phyloP scores from a whole-genome alignment of 495 filamentous ascomycete species.

The Penicillium chermesinum region DNA sequence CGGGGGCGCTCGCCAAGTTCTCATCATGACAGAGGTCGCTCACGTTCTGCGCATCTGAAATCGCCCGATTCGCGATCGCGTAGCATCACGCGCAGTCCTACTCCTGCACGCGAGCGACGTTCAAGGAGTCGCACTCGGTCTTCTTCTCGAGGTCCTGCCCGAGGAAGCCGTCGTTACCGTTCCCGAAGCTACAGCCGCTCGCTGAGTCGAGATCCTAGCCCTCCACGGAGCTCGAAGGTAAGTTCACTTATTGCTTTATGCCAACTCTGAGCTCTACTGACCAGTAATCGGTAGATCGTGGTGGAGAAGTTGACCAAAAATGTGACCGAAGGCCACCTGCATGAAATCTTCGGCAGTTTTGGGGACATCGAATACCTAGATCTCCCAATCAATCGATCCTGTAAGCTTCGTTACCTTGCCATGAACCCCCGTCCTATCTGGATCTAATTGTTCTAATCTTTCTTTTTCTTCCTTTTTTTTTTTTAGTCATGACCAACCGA shows the following conservation, averaged over 20 bases:
- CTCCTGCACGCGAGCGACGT: conserved; percentile 34
- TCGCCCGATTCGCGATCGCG: conserved; percentile 39
- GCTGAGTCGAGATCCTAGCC: conserved; percentile 35
- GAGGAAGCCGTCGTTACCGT: conserved; percentile 33
- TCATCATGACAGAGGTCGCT: conserved; percentile 19
- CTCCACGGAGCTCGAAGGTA: conserved; percentile 57
- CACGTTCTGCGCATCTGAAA: conserved; percentile 39
- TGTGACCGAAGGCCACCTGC: conserved; percentile 79
- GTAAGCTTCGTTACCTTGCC: conserved; percentile 46
- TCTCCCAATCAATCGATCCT: conserved; percentile 80
- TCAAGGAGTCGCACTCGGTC: conserved; percentile 43
- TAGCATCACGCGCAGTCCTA: conserved; percentile 33
- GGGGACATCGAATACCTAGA: conserved; percentile 82
- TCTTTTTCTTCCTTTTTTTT: no score
- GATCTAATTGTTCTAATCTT: no score
- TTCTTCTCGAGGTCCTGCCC: conserved; percentile 38
- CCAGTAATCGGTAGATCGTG: conserved; percentile 61
- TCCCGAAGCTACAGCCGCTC: conserved; percentile 47
- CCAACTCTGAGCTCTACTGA: background rate
- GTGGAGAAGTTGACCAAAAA: conserved; percentile 97
- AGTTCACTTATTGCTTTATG: conserved; percentile 1
- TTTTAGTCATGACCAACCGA: conserved; percentile 77
- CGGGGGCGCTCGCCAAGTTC: conserved; percentile 20
- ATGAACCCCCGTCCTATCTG: no score
- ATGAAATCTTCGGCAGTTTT: conserved; percentile 88